These are phyloP conservation scores for Dothistroma septosporum DNA, from an alignment of 2,329 filamentous ascomycete species.

Conservation along the genomic window DNA sequence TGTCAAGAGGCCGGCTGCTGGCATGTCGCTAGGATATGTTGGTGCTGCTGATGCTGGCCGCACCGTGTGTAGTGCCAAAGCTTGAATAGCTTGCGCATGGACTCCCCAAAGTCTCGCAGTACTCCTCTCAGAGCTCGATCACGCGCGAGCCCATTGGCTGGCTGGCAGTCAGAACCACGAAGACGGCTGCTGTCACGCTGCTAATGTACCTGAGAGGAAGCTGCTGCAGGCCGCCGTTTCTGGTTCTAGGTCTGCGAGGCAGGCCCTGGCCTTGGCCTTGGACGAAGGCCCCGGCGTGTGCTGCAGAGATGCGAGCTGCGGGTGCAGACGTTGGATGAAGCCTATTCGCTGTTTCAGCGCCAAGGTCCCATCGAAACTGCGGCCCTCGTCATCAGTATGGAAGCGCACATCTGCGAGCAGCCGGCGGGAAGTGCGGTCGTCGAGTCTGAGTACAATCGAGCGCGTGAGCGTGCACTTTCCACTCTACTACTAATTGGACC, in stretches of 20 bases:
- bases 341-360: not conserved
- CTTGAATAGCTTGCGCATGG: slow-evolving; percentile 14
- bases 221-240: slow-evolving; percentile 6
- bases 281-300: slow-evolving; percentile 2
- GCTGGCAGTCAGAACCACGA: not conserved
- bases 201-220: slow-evolving; percentile 2
- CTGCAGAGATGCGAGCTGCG: not conserved
- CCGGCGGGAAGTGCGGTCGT: not conserved
- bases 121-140: slow-evolving; percentile 2
- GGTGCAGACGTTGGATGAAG: not conserved
- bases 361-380: not conserved
- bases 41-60: not conserved
- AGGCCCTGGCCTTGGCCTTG: not conserved
- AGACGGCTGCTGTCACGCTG: slow-evolving; percentile 3
- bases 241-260: not conserved
- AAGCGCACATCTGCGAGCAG: not conserved
- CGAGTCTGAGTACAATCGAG: not conserved
- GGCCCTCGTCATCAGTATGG: too few relatives aligned
- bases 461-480: not conserved
- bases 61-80: slow-evolving; percentile 7
- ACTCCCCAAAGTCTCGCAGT: slow-evolving; percentile 2
- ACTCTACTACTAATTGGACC: not conserved
- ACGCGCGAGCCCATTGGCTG: not conserved
- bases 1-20: not conserved
- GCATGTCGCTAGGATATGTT: not conserved